These are phyloP conservation scores for Mortierella sp. DNA, from an alignment of 371 early-diverging fungal species.

Conservation along the genomic window DNA sequence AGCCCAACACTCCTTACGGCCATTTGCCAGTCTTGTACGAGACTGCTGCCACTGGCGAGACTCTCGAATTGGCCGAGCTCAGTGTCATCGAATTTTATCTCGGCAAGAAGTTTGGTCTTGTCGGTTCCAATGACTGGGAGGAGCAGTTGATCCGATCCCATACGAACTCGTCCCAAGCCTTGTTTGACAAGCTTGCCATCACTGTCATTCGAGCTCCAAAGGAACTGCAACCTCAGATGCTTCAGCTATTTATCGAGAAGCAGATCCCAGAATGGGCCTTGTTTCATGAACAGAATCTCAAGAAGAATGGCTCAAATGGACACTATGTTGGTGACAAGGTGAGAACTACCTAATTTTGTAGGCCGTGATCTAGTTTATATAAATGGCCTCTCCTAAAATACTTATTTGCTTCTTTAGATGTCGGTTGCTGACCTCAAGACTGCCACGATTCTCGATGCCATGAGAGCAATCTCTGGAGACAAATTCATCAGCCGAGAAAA, in stretches of 20 bases:
- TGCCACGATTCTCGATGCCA: conserved; percentile 1
- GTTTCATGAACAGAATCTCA: conserved; percentile 18
- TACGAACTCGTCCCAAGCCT: conserved; percentile 1
- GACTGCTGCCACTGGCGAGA: conserved; percentile 5
- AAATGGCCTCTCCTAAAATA: background rate
- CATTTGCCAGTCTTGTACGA: conserved; percentile 24
- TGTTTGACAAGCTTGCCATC: background rate
- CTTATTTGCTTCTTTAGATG: background rate
- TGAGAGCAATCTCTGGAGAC: conserved; percentile 14
- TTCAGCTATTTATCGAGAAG: background rate
- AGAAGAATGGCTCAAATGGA: conserved; percentile 24
- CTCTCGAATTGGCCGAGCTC: conserved; percentile 21
- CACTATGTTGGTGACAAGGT: conserved; percentile 29
- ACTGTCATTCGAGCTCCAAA: conserved; percentile 6
- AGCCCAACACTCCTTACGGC: conserved; percentile 17
- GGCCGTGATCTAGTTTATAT: too few species aligned
- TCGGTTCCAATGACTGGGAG: conserved; percentile 20
- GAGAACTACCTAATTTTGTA: too few species aligned
- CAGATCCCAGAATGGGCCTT: conserved; percentile 11
- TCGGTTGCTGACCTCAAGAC: conserved; percentile 4
- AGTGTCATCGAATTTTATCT: background rate
- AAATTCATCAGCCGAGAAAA: conserved; percentile 11
- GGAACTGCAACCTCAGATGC: background rate
- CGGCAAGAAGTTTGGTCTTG: background rate
- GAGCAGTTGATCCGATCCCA: conserved; percentile 10